Conservation (phyloP, 129 eudicot genomes). For the Smallanthus sonchifolius region DNA sequence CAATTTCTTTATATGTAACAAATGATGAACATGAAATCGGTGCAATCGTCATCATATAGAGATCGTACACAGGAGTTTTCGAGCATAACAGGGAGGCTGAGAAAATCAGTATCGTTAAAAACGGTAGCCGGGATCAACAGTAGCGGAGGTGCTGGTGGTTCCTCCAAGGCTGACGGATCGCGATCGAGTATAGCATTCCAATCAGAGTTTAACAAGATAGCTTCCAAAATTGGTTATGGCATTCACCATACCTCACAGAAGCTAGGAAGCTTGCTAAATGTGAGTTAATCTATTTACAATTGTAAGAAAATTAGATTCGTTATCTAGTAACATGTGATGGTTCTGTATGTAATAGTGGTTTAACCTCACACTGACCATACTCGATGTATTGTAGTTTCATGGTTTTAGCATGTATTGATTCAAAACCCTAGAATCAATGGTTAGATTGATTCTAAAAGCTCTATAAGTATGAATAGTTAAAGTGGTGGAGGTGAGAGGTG, state of each 20-base stretch:
- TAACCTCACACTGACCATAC: neutral
- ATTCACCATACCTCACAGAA: slow-evolving; percentile 90
- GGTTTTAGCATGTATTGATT: too few species aligned
- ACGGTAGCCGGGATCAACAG: slow-evolving; percentile 30
- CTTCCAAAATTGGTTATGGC: slow-evolving; percentile 77
- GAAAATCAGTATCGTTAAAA: slow-evolving; percentile 41
- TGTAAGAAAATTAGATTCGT: neutral
- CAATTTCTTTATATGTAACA: neutral
- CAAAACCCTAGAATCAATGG: too few species aligned
- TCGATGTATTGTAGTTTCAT: slow-evolving; percentile 2
- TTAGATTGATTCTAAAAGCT: too few species aligned
- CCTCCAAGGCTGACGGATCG: slow-evolving; percentile 31
- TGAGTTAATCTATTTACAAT: slow-evolving; percentile 33
- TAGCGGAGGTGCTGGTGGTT: slow-evolving; percentile 23
- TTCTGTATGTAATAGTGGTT: neutral
- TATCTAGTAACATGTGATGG: neutral
- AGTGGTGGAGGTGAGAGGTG: too few species aligned
- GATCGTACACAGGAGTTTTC: slow-evolving; percentile 77
- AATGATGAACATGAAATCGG: slow-evolving; percentile 42
- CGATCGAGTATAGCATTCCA: slow-evolving; percentile 53
- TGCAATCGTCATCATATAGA: slow-evolving; percentile 53
- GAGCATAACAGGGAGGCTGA: slow-evolving; percentile 52
- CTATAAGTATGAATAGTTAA: too few species aligned
- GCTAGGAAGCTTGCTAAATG: slow-evolving; percentile 82
- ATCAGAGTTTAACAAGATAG: slow-evolving; percentile 76